Percentiles rank a stretch among this genome's conserved stretches.
phyloP scores from a whole-genome alignment of 805 yeast genomes.

The Metahyphopichia silvanorum region DNA sequence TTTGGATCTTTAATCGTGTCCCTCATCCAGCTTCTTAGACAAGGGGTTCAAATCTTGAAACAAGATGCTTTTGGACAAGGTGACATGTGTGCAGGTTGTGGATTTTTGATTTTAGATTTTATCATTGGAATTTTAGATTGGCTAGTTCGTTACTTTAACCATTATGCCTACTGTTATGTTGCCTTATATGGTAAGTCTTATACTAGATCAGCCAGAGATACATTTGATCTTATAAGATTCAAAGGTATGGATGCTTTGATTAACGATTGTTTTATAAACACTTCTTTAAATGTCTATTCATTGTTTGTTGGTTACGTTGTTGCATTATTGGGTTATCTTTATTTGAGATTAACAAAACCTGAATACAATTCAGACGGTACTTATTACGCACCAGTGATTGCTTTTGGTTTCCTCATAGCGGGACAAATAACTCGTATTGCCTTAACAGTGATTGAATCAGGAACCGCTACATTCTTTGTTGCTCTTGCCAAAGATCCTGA shows the following conservation, averaged over 20 bases:
- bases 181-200: conserved; percentile 86
- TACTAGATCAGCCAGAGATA: conserved; percentile 71
- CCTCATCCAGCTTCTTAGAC: conserved; percentile 63
- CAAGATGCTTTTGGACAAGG: conserved; percentile 51
- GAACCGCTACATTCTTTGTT: conserved; percentile 79
- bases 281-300: conserved; percentile 75
- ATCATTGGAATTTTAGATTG: conserved; percentile 68
- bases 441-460: conserved; percentile 73
- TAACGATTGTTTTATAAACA: conserved; percentile 77
- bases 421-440: conserved; percentile 73
- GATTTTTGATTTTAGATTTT: conserved; percentile 53
- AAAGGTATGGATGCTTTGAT: conserved; percentile 84
- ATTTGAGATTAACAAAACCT: conserved; percentile 65
- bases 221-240: conserved; percentile 71
- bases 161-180: conserved; percentile 82
- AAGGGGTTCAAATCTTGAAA: conserved; percentile 49
- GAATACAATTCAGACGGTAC: conserved; percentile 56
- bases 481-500: conserved; percentile 86
- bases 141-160: conserved; percentile 82
- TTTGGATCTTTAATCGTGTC: conserved; percentile 78
- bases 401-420: conserved; percentile 69
- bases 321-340: conserved; percentile 62
- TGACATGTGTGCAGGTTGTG: conserved; percentile 50
- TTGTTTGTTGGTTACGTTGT: conserved; percentile 62
- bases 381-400: conserved; percentile 70